These are phyloP conservation scores for Trichoderma reesei DNA, from an alignment of 495 filamentous ascomycete species.

Conservation along the genomic window DNA sequence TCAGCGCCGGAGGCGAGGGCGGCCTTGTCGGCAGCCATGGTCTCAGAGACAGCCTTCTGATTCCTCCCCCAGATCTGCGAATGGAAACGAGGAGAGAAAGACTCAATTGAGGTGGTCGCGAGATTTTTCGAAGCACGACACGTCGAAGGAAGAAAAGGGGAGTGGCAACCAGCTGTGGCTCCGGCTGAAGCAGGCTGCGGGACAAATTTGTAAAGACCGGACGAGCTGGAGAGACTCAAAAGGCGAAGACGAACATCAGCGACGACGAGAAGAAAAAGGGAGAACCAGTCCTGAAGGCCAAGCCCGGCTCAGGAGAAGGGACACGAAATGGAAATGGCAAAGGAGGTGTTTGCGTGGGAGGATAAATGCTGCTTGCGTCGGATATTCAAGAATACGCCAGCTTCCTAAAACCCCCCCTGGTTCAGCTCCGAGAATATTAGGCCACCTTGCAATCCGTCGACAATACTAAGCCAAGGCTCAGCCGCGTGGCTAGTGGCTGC, in stretches of 20 bases:
- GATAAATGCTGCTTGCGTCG: background rate
- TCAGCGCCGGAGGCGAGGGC: conserved; percentile 58
- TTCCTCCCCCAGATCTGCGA: background rate
- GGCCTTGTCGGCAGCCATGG: conserved; percentile 43
- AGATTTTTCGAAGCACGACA: background rate
- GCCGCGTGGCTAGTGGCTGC: conserved; percentile 1
- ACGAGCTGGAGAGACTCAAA: conserved; percentile 3
- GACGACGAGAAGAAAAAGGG: background rate
- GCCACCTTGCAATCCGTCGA: conserved; percentile 5
- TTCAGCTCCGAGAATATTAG: conserved; percentile 5
- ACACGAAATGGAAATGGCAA: conserved; percentile 4
- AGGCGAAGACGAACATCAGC: background rate
- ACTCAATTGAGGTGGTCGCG: background rate
- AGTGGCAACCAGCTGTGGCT: background rate
- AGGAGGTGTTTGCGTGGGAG: conserved; percentile 1
- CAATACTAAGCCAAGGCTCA: background rate
- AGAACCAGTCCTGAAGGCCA: conserved; percentile 1
- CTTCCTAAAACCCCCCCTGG: background rate
- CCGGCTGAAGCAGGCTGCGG: background rate
- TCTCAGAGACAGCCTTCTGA: conserved; percentile 6
- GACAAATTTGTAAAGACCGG: conserved; percentile 5
- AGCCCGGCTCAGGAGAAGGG: background rate
- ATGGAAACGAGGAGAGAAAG: conserved; percentile 1
- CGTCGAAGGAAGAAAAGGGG: background rate
- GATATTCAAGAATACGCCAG: conserved; percentile 7